Conservation (phyloP, 805 yeast genomes). For the Diddensiella caesifluorescens region DNA sequence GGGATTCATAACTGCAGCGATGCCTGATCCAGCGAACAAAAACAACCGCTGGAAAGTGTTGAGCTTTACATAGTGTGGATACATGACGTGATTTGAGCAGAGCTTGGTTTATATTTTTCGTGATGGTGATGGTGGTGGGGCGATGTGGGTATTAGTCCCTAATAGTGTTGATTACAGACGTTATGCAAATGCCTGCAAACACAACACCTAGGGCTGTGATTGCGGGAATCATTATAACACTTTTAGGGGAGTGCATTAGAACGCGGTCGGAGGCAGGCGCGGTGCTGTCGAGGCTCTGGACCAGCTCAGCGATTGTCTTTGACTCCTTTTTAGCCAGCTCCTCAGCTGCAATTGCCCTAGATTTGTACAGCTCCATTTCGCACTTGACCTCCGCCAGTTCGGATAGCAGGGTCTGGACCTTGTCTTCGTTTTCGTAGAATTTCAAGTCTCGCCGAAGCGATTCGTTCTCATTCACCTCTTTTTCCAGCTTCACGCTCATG, state of each 20-base stretch:
- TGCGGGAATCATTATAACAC: conserved; percentile 17
- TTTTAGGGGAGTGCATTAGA: neutral
- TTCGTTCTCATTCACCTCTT: conserved; percentile 4
- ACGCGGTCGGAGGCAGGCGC: neutral
- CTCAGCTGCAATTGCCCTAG: conserved; percentile 14
- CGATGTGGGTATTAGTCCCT: conserved; percentile 55
- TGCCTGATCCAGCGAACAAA: conserved; percentile 65
- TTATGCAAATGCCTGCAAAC: conserved; percentile 18
- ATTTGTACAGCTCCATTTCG: conserved; percentile 7
- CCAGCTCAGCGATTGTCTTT: conserved; percentile 14
- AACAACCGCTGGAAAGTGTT: conserved; percentile 54
- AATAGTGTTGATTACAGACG: conserved; percentile 16
- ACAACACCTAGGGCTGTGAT: conserved; percentile 23
- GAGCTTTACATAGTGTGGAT: conserved; percentile 78
- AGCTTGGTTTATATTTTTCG: neutral
- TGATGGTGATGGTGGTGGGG: conserved; percentile 13
- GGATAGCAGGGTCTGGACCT: neutral
- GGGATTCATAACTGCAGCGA: conserved; percentile 55
- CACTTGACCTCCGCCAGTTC: conserved; percentile 9
- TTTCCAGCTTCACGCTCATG: conserved; percentile 7
- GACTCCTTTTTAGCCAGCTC: conserved; percentile 10
- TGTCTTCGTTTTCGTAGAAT: neutral
- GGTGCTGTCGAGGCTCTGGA: conserved; percentile 8
- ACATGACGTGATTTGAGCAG: conserved; percentile 31
- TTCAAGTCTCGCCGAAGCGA: neutral